These are phyloP conservation scores for Maudiozyma serrabonitensis DNA, from an alignment of 805 yeast genomes.

Conservation along the genomic window DNA sequence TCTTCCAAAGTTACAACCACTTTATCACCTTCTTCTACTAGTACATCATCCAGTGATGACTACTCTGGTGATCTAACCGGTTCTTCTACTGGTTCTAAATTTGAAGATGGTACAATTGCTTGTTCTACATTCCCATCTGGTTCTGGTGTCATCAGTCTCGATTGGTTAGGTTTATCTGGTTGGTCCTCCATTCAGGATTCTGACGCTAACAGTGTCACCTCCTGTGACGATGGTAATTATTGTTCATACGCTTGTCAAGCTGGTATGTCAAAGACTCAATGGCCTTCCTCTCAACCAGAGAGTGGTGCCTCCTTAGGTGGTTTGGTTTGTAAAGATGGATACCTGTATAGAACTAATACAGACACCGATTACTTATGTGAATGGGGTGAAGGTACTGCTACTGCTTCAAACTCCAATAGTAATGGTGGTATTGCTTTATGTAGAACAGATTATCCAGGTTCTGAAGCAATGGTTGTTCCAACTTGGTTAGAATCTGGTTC, in stretches of 20 bases:
- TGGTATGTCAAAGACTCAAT: constrained; percentile 98
- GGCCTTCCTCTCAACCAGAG: constrained; percentile 84
- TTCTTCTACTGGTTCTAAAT: constrained; percentile 39
- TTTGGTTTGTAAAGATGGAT: constrained; percentile 73
- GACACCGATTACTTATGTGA: constrained; percentile 64
- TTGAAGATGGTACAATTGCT: constrained; percentile 58
- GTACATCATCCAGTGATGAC: constrained; percentile 12
- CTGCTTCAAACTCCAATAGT: constrained; percentile 52
- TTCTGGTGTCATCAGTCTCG: constrained; percentile 56
- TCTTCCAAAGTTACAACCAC: constrained; percentile 3
- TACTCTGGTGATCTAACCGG: constrained; percentile 48
- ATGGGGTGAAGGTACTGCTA: constrained; percentile 71
- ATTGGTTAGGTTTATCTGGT: constrained; percentile 46
- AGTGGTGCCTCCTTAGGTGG: constrained; percentile 94
- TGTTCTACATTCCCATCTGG: constrained; percentile 70
- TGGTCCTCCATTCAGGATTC: constrained; percentile 33
- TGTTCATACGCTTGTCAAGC: constrained; percentile 98
- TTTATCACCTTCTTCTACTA: constrained; percentile 13
- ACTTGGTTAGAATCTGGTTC: constrained; percentile 78
- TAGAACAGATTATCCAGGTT: constrained; percentile 98
- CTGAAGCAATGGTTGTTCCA: constrained; percentile 96
- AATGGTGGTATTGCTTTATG: constrained; percentile 74
- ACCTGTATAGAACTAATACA: constrained; percentile 71
- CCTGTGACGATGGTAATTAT: constrained; percentile 82
- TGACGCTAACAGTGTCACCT: constrained; percentile 45